phyloP scores from a whole-genome alignment of 805 yeast species.

The Starmerella apicola region DNA sequence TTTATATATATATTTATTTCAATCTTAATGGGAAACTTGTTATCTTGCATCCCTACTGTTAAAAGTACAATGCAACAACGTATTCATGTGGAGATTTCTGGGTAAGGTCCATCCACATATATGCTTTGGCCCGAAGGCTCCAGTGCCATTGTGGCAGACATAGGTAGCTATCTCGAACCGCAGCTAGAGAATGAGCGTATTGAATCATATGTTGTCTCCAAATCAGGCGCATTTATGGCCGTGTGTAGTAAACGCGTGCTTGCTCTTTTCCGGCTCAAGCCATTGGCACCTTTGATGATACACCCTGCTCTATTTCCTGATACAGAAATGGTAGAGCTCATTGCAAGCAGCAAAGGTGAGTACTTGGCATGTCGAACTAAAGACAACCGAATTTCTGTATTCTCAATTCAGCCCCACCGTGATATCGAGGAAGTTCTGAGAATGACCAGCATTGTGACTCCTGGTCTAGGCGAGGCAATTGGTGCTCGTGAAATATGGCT shows the following conservation, averaged over 20 bases:
- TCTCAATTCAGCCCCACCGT: slow-evolving; percentile 11
- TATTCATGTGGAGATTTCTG: no score
- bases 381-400: slow-evolving; percentile 14
- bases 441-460: slow-evolving; percentile 14
- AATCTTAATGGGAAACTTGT: no score
- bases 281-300: slow-evolving; percentile 19
- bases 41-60: no score
- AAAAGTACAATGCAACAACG: no score
- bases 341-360: slow-evolving; percentile 11
- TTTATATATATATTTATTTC: no score
- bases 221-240: slow-evolving; percentile 18
- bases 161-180: slow-evolving; percentile 16
- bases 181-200: slow-evolving; percentile 11
- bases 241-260: slow-evolving; percentile 15
- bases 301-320: slow-evolving; percentile 16
- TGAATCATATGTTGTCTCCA: slow-evolving; percentile 16
- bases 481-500: slow-evolving; percentile 28
- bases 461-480: slow-evolving; percentile 32
- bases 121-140: slow-evolving; percentile 26
- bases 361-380: slow-evolving; percentile 12
- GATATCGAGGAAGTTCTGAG: slow-evolving; percentile 19
- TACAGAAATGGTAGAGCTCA: slow-evolving; percentile 7
- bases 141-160: slow-evolving; percentile 12
- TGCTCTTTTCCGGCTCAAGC: slow-evolving; percentile 20
- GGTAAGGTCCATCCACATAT: no score